Percentiles rank a stretch among this genome's conserved stretches.
These are phyloP conservation scores for Bipolaris sorokiniana DNA, from an alignment of 2,329 filamentous ascomycete species.

Conservation along the genomic window DNA sequence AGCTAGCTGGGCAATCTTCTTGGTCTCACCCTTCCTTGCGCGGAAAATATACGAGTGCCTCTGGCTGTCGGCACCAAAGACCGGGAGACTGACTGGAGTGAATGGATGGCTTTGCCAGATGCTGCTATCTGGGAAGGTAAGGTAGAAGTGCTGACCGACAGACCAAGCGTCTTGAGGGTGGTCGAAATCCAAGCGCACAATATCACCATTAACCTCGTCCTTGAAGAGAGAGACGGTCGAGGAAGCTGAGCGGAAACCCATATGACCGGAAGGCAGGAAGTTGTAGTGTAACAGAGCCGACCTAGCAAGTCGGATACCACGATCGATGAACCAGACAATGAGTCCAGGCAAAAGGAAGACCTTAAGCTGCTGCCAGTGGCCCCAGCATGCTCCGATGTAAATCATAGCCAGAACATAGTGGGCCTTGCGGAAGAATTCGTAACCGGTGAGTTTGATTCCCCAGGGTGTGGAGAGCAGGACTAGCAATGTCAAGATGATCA, in stretches of 20 bases:
- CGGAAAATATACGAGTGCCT: slow-evolving; percentile 47
- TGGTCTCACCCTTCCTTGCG: slow-evolving; percentile 43
- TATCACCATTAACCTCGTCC: slow-evolving; percentile 53
- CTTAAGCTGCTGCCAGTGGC: slow-evolving; percentile 70
- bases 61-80: slow-evolving; percentile 33
- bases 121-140: slow-evolving; percentile 69
- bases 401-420: slow-evolving; percentile 76
- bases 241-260: slow-evolving; percentile 38
- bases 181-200: slow-evolving; percentile 70
- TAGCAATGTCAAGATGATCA: slow-evolving; percentile 67
- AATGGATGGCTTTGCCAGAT: slow-evolving; percentile 78
- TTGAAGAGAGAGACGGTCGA: slow-evolving; percentile 40
- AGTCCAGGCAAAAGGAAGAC: slow-evolving; percentile 57
- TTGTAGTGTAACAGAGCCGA: slow-evolving; percentile 65
- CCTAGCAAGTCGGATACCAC: slow-evolving; percentile 63
- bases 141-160: slow-evolving; percentile 73
- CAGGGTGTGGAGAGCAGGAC: slow-evolving; percentile 64
- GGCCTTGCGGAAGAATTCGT: slow-evolving; percentile 77
- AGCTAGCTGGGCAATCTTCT: slow-evolving; percentile 42
- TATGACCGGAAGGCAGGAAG: slow-evolving; percentile 38
- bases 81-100: slow-evolving; percentile 46
- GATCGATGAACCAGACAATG: slow-evolving; percentile 69
- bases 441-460: slow-evolving; percentile 70
- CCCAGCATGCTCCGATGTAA: slow-evolving; percentile 78
- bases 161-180: slow-evolving; percentile 67